These are phyloP conservation scores for Aspergillus sojae DNA, from an alignment of 2,329 filamentous ascomycete genomes.

Conservation along the genomic window DNA sequence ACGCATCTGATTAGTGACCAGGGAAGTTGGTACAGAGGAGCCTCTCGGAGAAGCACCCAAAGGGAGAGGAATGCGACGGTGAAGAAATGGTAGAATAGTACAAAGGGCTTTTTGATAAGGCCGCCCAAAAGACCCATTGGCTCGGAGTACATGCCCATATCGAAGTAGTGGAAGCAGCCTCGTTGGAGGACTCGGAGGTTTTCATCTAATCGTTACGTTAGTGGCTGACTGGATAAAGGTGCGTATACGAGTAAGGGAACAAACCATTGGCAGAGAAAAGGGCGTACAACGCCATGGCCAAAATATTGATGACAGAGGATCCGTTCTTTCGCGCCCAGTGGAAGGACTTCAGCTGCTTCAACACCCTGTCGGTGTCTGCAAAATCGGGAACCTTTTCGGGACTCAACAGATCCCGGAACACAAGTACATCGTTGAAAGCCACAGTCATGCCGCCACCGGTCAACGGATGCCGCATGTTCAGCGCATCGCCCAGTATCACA, in stretches of 20 bases:
- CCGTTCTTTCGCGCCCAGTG: conserved; percentile 85
- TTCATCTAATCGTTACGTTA: conserved; percentile 48
- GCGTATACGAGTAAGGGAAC: conserved; percentile 11
- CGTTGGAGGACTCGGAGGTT: conserved; percentile 79
- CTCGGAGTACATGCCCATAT: conserved; percentile 71
- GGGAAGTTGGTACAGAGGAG: conserved; percentile 61
- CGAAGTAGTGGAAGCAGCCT: conserved; percentile 93
- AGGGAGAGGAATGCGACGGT: conserved; percentile 86
- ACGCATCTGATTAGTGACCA: conserved; percentile 66
- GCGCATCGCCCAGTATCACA: conserved; percentile 85
- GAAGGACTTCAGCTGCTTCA: conserved; percentile 71
- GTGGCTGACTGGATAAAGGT: background rate
- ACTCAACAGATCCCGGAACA: conserved; percentile 73
- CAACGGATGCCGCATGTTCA: conserved; percentile 99
- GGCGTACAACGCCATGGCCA: conserved; percentile 90
- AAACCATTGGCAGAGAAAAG: conserved; percentile 81
- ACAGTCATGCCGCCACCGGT: conserved; percentile 99
- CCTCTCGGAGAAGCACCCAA: conserved; percentile 64
- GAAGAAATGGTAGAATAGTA: conserved; percentile 93
- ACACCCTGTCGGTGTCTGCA: conserved; percentile 66
- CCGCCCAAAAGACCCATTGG: conserved; percentile 82
- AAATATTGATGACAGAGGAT: conserved; percentile 90
- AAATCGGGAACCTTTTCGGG: conserved; percentile 71
- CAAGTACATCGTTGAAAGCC: conserved; percentile 85
- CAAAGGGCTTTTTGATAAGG: conserved; percentile 73